phyloP scores from a whole-genome alignment of 129 eudicot species.

The Centrapalus pauciflorus region DNA sequence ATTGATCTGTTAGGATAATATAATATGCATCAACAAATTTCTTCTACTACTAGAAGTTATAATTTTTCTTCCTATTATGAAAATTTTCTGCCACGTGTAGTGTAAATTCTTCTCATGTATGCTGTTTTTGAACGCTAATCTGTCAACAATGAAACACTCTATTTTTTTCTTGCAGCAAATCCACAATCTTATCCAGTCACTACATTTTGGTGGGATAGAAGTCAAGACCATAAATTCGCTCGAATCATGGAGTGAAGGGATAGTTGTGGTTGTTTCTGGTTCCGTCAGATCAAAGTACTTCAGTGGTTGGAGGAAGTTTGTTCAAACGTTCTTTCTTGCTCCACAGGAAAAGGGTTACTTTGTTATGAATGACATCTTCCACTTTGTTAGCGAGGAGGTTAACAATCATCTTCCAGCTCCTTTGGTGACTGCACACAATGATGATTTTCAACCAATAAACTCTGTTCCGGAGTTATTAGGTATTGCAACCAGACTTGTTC shows the following conservation, averaged over 20 bases:
- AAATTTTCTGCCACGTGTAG: no score
- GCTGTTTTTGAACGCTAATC: background rate
- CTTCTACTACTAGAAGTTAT: no score
- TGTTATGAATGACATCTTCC: slow-evolving; percentile 81
- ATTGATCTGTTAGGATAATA: no score
- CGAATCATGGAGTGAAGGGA: slow-evolving; percentile 71
- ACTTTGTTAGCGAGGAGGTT: slow-evolving; percentile 50
- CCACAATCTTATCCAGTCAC: slow-evolving; percentile 54
- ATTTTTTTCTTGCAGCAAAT: slow-evolving; percentile 60
- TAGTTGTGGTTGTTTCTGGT: slow-evolving; percentile 81
- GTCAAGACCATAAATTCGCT: slow-evolving; percentile 80
- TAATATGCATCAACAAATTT: no score
- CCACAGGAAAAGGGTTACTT: slow-evolving; percentile 88
- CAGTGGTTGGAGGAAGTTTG: slow-evolving; percentile 64
- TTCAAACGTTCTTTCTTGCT: slow-evolving; percentile 86
- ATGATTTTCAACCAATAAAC: slow-evolving; percentile 42
- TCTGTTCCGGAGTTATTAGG: slow-evolving; percentile 55
- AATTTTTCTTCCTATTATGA: no score
- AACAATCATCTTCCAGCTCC: slow-evolving; percentile 38
- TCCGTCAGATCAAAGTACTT: slow-evolving; percentile 52
- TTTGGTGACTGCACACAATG: slow-evolving; percentile 25
- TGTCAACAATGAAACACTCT: background rate
- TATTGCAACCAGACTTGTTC: slow-evolving; percentile 20
- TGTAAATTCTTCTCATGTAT: background rate
- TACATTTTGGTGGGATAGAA: slow-evolving; percentile 59